Evolutionary conservation across 305 asterid species (phyloP), one percentile per base, ranked within the genome.

Genomic region (Rubia balearica): DNA sequence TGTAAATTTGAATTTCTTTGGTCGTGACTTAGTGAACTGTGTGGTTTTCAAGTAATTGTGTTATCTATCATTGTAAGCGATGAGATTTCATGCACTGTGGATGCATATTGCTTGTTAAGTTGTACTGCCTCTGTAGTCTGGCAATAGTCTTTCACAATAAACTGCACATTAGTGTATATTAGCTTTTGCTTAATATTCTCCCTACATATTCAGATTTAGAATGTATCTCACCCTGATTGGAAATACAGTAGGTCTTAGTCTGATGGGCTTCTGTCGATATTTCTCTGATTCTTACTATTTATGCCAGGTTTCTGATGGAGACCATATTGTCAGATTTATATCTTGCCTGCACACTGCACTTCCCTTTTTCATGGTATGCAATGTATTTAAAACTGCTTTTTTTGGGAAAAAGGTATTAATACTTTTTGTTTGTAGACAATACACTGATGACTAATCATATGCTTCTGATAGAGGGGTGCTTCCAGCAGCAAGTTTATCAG

Each of bases 401-500:
- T 33, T 33, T 33, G 3, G 2, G 53, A 1, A 24, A 41, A 53
- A 7, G 6, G 24, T 2, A 17, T 43, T 73, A 57, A 30, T 65
- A 46, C 55, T 16, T 67, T 67, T 24, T 36, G 16, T 55, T 55
- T 21, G 65, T 46, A 46, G 21, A 14, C 8, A 55, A 12, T 62
- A 53, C 66, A 53, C 4, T 45, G 46, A 57, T 13, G 14, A 64
- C 53, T 69, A 65, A 66, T 78, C 63, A 68, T 57, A 76, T 12
- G 76, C 27, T 81, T 74, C 74, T 74, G 64, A 81, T 42, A 93
- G 98, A 88, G 92, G 82, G 97, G 97, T 65, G 96, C 96, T 59
- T 88, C 96, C 61, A 84, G 97, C 81, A 79, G 88, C 79, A 93
- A 89, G 83, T 93, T 91, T 82, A 79, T 91, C 82, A 87, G 74